Base-by-base conservation (phyloP, 2,329 filamentous ascomycete species). In the Fusarium sp. region DNA sequence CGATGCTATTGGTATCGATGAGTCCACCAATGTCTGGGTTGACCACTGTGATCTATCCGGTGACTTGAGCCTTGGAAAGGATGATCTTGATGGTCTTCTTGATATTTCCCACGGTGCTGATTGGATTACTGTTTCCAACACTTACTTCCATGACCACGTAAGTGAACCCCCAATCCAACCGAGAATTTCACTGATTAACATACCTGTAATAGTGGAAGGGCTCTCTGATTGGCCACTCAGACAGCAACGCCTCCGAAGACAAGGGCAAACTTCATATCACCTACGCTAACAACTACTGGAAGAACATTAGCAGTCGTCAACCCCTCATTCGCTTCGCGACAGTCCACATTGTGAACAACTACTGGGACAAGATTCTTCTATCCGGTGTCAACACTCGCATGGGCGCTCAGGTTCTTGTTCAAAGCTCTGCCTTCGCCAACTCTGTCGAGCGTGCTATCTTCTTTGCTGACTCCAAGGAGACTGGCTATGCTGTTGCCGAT, bases 281-380 rank as follows among this genome's bases (percentile, higher is more conserved):
- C 51, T 90, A 90, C 76, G 84, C 85, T 80, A 87, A 90, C 83
- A 92, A 92, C 85, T 83, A 88, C 82, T 91, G 84, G 84, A 75
- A 77, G 70, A 90, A 91, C 81, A 78, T 91, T 76, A 89, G 89
- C 84, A 89, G 87, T 20, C 89, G 90, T 52, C 82, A 81, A 2
- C 90, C 90, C 1, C 87, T 85, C 3, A 76, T 91, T 76, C 88
- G 90, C 70, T 92, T 92, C 78, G 90, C 89, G n/a, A 91, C 88
- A 11, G 88, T 73, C 11, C 90, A 92, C 78, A 74, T 85, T 60
- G 83, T 88, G 72, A 88, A 85, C 82, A 89, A 88, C 83, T 75
- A 73, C 63, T 84, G 82, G 79, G 83, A 82, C 73, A 77, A 79
- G 64, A 73, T 83, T 64, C 75, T 80, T n/a, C 64, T 61, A 14